Evolutionary conservation across 805 yeast species (phyloP), one percentile per base, ranked within the genome.

Genomic region (Myxozyma udenii): DNA sequence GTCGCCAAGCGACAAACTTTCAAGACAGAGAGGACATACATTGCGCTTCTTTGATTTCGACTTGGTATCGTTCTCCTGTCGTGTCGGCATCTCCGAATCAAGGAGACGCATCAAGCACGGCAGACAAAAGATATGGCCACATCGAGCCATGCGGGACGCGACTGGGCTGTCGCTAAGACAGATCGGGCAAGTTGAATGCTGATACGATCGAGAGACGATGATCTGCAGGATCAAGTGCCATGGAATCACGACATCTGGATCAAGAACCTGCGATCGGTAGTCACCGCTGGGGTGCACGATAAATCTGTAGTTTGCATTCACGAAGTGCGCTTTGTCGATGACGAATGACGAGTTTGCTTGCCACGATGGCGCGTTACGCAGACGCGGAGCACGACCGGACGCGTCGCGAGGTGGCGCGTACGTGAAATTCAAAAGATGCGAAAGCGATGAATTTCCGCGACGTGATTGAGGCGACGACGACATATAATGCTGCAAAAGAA

Each of bases 111-210:
- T 67, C 26, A 91, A 68, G 67, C 99, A 93, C 12, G 89, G 80
- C 49, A 80, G 75, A 65, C 99, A 93, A 63, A 93, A 80, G 14
- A 89, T 77, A 65, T 93, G 99, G 3, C 99, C 98, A 71, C 99
- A 93, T 11, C 82, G 77, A 25, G 88, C 82, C 98, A 93, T 95
- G 49, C 98, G 74, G 1, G 98, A 97, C 0, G 97, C 96, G 16
- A 85, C 78, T 12, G 93, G 86, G 12, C 81, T 83, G 45, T 87
- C 95, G 28, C 83, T 77, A 12, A 93, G 72, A 66, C 99, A 93
- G 24, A 93, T 91, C 0, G 98, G 98, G 65, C 99, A 93, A 35
- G 83, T 81, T 22, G 74, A 66, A 9, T 51, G 40, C 52, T 73
- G 76, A 60, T 84, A 84, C 1, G 84, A 83, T 53, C 77, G 79